Evolutionary conservation across 2,329 filamentous ascomycete species (phyloP), one percentile per base, ranked within the genome.

Genomic region (Rhexocercosporidium sp.): DNA sequence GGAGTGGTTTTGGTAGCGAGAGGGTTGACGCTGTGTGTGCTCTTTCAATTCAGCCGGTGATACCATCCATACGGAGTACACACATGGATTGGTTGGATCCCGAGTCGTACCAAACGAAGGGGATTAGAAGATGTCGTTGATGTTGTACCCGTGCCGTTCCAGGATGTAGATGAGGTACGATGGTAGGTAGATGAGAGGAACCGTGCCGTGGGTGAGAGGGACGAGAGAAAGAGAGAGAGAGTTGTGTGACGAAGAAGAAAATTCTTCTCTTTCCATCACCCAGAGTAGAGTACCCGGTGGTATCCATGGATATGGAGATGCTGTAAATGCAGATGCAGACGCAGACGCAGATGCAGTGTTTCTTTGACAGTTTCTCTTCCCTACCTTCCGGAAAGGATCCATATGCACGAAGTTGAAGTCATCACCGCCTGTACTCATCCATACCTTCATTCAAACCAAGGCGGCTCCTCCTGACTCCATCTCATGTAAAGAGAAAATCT

Each of bases 1-100:
- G 8, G 25, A 18, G 14, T 37, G 16, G 27, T 18, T 31, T 27
- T n/a, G 27, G 49, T 29, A 53, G 14, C 27, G 25, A 31, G 49
- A 53, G 27, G 3, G 16, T 51, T 18, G 8, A 12, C 12, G 4
- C 4, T 12, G 47, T 22, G 27, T 25, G 47, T 1, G 25, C 22
- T 5, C n/a, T n/a, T n/a, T n/a, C n/a, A n/a, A n/a, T 53, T 53
- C 49, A 53, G 49, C 49, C 49, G 49, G 49, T 53, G 49, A 31
- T 31, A 31, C 49, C 3, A 11, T 41, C 29, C 4, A 31, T 31
- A 31, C 29, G 29, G 29, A n/a, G n/a, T n/a, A n/a, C n/a, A n/a
- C n/a, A n/a, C n/a, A 4, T 31, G 29, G 29, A 31, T 31, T 31
- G 29, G 29, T 5, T 31, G 29, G 29, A 37, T 51, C 22, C 49